Evolutionary conservation across 257 asterid species (phyloP), one percentile per base, ranked within the genome.

Genomic region (Solanum pinnatisectum): DNA sequence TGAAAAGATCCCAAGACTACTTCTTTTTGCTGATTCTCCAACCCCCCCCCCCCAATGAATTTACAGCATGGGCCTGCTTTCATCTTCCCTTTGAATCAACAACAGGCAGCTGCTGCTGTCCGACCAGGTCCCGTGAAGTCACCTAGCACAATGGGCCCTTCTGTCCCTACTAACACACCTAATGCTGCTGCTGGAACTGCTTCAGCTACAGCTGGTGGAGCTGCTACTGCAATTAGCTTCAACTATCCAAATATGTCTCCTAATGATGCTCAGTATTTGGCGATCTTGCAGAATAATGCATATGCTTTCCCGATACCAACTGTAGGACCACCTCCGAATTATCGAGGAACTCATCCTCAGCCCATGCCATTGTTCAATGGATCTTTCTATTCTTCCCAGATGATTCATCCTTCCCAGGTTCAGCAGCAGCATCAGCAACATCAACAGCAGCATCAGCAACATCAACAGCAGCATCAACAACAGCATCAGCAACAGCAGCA

Each of bases 41-140:
- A n/a, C n/a, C n/a, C n/a, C n/a, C n/a, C n/a, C 27, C 33, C 42
- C 16, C 6, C 3, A 5, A 78, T 71, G 36, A n/a, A 7, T 86
- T 84, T 88, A 40, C 86, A 90, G 90, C 91, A 96, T 90, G 99
- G 98, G 0, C 99, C 99, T 12, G 88, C 98, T 83, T 97, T 95
- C 78, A 94, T 97, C 89, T 94, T 96, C 89, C 99, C 99, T 13
- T 27, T 97, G 87, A 96, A 89, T 87, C 99, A 97, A 92, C 99
- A 97, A 44, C 99, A 94, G 44, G 90, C 94, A 3, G 95, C 95
- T 0, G 95, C 94, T 6, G 87, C 93, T 1, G 89, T 83, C 35
- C 92, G 93, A 27, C 94, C 98, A 0, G 90, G 90, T 7, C 84
- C 93, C 2, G 84, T 88, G 4, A 90, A 87, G 90, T 88, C 91